Conservation (phyloP, 805 yeast genomes). For the Ogataea corticis region DNA sequence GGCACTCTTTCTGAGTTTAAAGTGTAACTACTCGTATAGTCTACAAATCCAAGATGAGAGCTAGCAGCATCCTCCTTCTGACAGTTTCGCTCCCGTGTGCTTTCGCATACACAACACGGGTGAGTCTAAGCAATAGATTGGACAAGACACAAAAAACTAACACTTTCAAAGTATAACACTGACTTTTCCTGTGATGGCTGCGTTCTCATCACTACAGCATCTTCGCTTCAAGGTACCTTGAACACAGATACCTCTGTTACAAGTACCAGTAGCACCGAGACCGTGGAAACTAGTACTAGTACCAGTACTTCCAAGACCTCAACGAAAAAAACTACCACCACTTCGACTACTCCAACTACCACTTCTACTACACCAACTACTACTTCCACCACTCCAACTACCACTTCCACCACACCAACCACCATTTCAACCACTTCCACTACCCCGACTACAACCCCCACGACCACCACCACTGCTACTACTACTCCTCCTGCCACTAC, state of each 20-base stretch:
- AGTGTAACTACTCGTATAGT: neutral
- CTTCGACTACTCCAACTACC: conserved; percentile 14
- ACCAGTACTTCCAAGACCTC: conserved; percentile 12
- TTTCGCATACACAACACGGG: conserved; percentile 15
- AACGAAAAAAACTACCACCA: conserved; percentile 15
- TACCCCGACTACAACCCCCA: conserved; percentile 3
- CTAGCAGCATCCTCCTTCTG: neutral
- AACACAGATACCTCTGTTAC: conserved; percentile 19
- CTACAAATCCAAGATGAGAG: conserved; percentile 1
- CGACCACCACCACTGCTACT: conserved; percentile 7
- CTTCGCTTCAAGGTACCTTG: conserved; percentile 26
- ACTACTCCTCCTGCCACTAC: conserved; percentile 6
- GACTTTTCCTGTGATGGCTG: conserved; percentile 32
- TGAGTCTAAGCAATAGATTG: too few species aligned
- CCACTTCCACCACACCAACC: conserved; percentile 10
- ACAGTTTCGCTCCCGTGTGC: conserved; percentile 3
- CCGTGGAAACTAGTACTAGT: conserved; percentile 2
- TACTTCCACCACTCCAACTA: conserved; percentile 7
- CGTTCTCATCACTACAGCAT: conserved; percentile 29
- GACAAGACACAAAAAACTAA: neutral
- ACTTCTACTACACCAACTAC: conserved; percentile 10
- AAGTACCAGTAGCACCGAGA: conserved; percentile 6
- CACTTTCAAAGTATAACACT: conserved; percentile 19
- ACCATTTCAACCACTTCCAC: conserved; percentile 10
- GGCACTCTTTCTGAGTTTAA: neutral